Evolutionary conservation across 1,284 basidiomycete genomes (phyloP).

Genomic region (Ganoderma resinaceum): DNA sequence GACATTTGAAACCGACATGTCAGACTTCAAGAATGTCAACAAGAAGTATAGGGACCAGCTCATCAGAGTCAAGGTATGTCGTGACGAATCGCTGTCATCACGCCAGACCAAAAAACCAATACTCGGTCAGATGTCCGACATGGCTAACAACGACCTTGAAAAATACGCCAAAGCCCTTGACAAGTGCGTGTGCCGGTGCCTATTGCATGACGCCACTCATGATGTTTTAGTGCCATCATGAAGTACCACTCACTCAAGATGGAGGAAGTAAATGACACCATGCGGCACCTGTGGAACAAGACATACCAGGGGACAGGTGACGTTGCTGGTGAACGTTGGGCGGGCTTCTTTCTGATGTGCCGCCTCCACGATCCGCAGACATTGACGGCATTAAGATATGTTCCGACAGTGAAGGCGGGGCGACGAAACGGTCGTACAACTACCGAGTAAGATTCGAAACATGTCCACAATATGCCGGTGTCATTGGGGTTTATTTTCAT

Average conservation of each 20-base stretch:
- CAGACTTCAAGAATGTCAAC: constrained; percentile 89
- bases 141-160: constrained; percentile 94
- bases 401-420: constrained; percentile 90
- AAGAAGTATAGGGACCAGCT: constrained; percentile 90
- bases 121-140: constrained; percentile 80
- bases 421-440: constrained; percentile 93
- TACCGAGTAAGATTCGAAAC: constrained; percentile 74
- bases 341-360: constrained; percentile 12
- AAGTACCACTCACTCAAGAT: constrained; percentile 99
- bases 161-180: constrained; percentile 97
- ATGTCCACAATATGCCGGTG: not conserved
- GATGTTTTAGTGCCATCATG: constrained; percentile 87
- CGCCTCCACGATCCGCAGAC: constrained; percentile 57
- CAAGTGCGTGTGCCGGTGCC: constrained; percentile 61
- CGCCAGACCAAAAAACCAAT: constrained; percentile 13
- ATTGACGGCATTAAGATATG: constrained; percentile 98
- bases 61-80: constrained; percentile 88
- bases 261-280: constrained; percentile 99
- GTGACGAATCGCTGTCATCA: not conserved
- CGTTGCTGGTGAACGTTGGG: constrained; percentile 27
- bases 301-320: constrained; percentile 98
- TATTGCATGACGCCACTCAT: not conserved
- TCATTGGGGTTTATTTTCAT: constrained; percentile 23
- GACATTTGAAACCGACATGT: constrained; percentile 75
- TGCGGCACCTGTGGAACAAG: constrained; percentile 97